Evolutionary conservation across 2,329 filamentous ascomycete species (phyloP), one percentile per base, ranked within the genome.

Genomic region (Ploettnerulaceae sp.): DNA sequence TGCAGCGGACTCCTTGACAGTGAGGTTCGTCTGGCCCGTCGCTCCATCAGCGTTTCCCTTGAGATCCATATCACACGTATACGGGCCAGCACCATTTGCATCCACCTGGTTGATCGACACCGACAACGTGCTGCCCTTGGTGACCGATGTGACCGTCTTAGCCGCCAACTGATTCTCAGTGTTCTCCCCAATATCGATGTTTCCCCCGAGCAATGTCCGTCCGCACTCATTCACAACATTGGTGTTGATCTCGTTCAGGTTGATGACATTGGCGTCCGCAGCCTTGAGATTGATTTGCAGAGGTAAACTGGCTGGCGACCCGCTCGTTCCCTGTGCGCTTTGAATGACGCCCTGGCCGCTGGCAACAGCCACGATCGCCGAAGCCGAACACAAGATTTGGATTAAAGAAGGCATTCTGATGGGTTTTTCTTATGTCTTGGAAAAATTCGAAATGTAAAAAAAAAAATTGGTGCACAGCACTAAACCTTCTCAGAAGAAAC

Each of bases 201-300:
- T 77, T 33, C 81, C 81, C 44, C 67, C 58, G 37, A 77, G 61
- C 60, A 82, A 70, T 6, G 80, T 84, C 50, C 80, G 73, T 35
- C 81, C 81, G 60, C 81, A 84, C 48, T 76, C 70, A 54, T 77
- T 79, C 39, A 77, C 76, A 7, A 74, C 62, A 56, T 77, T 76
- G 47, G 68, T 65, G 7, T 54, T 52, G 55, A 77, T 72, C 66
- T 79, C 71, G 9, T 71, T 72, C 46, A 80, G 75, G 43, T 73
- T 71, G 64, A 84, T 84, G 58, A 82, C 72, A 41, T 78, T 82
- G 6, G 78, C 70, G 48, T 84, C 81, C 52, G 79, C 76, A 59
- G 32, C 21, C 8, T 37, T 44, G 3, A 40, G 24, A 20, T 48
- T 20, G 26, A 43, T 26, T 28, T 44, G 39, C 6, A 48, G 31